Base-by-base conservation (phyloP, 1,139 yeast genomes). In the Yamadazyma songkhlaensis region DNA sequence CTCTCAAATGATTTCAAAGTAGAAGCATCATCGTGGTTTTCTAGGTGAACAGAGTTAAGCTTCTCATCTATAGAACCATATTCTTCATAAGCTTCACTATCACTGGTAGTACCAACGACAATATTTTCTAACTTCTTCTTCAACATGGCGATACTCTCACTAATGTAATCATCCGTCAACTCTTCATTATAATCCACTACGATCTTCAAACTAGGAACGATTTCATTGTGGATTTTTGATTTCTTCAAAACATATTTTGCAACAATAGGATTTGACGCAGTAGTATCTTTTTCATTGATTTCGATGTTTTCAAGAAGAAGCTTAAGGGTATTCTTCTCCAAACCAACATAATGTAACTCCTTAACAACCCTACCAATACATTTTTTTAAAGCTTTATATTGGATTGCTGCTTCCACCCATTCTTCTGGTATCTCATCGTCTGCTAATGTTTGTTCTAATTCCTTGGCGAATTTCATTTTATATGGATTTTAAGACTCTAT, bases 381-480 rank as follows among this genome's bases (percentile, higher is more conserved):
- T 54, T 84, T 84, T 55, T 84, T 84, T 37, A 84, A 60, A 2
- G 80, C 73, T 51, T 84, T 84, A 56, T 84, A 84, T 49, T 82
- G 84, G 37, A 84, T 83, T 15, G 89, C 87, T 4, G 79, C 76
- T 26, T 71, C 74, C 0, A 77, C 64, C 92, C 92, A 84, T 29
- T 79, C 83, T 29, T 67, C 72, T 3, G 92, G 92, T 25, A 84
- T 66, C 5, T 75, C 73, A 32, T 79, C 84, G 40, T 76, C 81
- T 25, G 66, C 67, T 22, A 84, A 66, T 2, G 80, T 73, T 48
- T 80, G 79, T 52, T 84, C 82, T 43, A 82, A 74, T 5, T 77
- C 73, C 55, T 84, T 84, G 6, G 87, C 90, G 56, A 84, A 84
- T 69, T 84, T 84, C 92, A 81, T 81, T 32, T 31, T 25, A 4